phyloP scores from a whole-genome alignment of 129 eudicot genomes.

The Rutidosis leptorrhynchoides region DNA sequence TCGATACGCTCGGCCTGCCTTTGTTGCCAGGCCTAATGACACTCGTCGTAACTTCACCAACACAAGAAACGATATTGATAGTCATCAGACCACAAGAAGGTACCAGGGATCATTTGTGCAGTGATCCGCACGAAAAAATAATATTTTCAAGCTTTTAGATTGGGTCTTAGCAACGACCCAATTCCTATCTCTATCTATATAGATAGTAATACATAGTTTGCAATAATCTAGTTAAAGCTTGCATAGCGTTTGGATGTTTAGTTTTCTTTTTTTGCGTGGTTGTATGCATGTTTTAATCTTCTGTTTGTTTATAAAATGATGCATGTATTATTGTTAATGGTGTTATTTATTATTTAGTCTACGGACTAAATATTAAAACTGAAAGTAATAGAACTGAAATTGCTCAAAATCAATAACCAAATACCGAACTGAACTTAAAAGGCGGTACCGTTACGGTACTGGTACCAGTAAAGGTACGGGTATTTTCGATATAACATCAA shows the following conservation, averaged over 20 bases:
- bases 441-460: too few species aligned
- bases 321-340: slow-evolving; percentile 12
- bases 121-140: background rate
- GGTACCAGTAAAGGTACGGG: too few species aligned
- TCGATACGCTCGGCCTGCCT: slow-evolving; percentile 35
- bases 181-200: background rate
- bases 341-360: too few species aligned
- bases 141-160: background rate
- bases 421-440: too few species aligned
- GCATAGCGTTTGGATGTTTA: background rate
- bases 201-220: background rate
- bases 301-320: slow-evolving; percentile 4
- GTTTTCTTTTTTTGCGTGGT: background rate
- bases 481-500: too few species aligned
- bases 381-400: too few species aligned
- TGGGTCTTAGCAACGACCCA: background rate
- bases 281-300: background rate
- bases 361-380: too few species aligned
- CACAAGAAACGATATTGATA: background rate
- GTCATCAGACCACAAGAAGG: background rate
- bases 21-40: slow-evolving; percentile 23
- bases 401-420: too few species aligned
- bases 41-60: slow-evolving; percentile 2
- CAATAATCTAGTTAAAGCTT: slow-evolving; percentile 17
- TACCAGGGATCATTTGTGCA: background rate